Base-by-base conservation (phyloP, 1,139 yeast species). In the Yamadazyma trypodendri region DNA sequence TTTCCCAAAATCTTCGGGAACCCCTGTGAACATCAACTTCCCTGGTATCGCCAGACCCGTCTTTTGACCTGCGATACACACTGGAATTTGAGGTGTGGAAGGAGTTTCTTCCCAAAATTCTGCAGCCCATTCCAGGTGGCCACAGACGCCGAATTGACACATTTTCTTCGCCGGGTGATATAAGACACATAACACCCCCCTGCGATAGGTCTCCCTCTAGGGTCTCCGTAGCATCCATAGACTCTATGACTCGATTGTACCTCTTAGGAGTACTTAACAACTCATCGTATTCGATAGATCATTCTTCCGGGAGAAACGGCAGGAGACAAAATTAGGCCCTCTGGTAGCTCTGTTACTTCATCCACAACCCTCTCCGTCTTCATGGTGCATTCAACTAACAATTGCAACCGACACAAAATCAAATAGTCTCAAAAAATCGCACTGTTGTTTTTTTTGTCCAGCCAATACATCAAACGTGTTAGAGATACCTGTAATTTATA, bases 201-300 rank as follows among this genome's bases (percentile, higher is more conserved):
- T n/a, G n/a, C n/a, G 11, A 5, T n/a, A 4, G 24, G 4, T 5
- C 11, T 9, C 24, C 24, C 15, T 24, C 21, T 18, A 8, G 5
- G 11, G 25, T 9, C n/a, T 23, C 25, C 13, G 6, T 23, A n/a
- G 25, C 6, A n/a, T 23, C 29, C 20, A 27, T 27, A 16, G 3
- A 27, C 12, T 43, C 39, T 10, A 54, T 31, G n/a, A 53, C 44
- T 20, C 39, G 39, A n/a, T 42, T 36, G 31, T 43, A 48, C 31
- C 52, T 48, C 33, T 45, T 45, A 1, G 62, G 62, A 7, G 61
- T 55, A 2, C 42, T 45, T 13, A 55, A 49, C 35, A 54, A 32
- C 10, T 39, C 38, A 28, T 41, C 46, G 36, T 28, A 10, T n/a
- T 24, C 30, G 36, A 35, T 12, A 9, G 30, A 21, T 13, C 24